Base-by-base conservation (phyloP, 495 filamentous ascomycete genomes). In the Pyronema omphalodes region DNA sequence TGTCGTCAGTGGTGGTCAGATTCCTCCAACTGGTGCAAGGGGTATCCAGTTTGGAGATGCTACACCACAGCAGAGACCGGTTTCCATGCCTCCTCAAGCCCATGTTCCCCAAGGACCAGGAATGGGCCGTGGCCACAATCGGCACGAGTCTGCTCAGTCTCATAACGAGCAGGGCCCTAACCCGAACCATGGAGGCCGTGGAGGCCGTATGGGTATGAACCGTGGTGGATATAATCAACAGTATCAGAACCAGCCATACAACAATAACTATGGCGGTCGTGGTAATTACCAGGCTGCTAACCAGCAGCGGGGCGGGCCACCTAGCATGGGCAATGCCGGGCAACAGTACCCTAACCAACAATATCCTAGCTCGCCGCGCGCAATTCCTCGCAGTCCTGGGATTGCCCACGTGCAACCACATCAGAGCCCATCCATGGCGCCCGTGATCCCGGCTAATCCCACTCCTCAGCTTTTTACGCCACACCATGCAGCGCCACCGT, bases 21-120 rank as follows among this genome's bases (percentile, higher is more conserved):
- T 53, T 3, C 59, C 55, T 7, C 43, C 50, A 33, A 34, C 61
- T 37, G 44, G 56, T 40, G 51, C 60, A 18, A 47, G 54, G 12
- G 52, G 9, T 3, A 45, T 64, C 45, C 61, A 64, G 52, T 64
- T 64, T 37, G 61, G 61, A 40, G 61, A 64, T 57, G 54, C 61
- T 47, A 57, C 50, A 8, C 60, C 62, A 23, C 51, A 56, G 2
- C 57, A 62, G 51, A 63, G 60, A 44, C 61, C 57, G 5, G 23
- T 53, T 47, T 60, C 61, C 6, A 56, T 63, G 60, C 61, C 60
- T 52, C 53, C 47, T 40, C 52, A 50, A 44, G 52, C 59, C 34
- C 41, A 36, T 23, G 55, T 50, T 36, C 56, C 60, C 23, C 41
- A 34, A 14, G 61, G 60, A 18, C 58, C 61, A 23, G 55, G 48